Percentiles rank a stretch among this genome's conserved stretches.
Conservation (phyloP, 2,329 filamentous ascomycete species). For the Fusarium sp. region DNA sequence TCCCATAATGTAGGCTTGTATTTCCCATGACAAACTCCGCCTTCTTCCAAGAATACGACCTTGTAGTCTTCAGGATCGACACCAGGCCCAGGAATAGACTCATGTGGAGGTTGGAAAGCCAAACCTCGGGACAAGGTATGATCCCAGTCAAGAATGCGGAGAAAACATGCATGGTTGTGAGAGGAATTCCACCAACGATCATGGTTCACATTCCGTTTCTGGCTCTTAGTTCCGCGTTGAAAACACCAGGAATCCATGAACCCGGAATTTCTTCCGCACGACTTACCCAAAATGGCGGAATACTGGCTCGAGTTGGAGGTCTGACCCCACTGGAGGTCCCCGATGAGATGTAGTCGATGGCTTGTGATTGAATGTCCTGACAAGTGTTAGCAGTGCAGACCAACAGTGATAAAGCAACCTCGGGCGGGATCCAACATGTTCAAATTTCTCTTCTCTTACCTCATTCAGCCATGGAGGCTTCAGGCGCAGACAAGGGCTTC, state of each 20-base stretch:
- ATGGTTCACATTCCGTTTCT: background rate
- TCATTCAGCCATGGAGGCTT: slow-evolving; percentile 52
- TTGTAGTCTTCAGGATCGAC: background rate
- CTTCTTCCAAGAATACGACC: background rate
- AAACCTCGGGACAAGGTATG: background rate
- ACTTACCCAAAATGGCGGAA: background rate
- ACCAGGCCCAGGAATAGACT: background rate
- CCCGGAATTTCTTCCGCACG: background rate
- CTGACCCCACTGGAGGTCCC: slow-evolving; percentile 31
- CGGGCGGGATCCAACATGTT: background rate
- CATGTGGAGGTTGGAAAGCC: background rate
- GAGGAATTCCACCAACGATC: background rate
- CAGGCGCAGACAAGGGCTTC: slow-evolving; percentile 61
- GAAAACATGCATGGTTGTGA: background rate
- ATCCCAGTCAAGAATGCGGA: background rate
- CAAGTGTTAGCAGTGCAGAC: background rate
- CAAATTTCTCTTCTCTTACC: background rate
- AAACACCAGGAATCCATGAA: background rate
- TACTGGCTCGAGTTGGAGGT: background rate
- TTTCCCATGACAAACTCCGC: background rate
- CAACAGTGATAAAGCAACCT: background rate
- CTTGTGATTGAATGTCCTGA: slow-evolving; percentile 28
- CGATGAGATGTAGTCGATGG: slow-evolving; percentile 21
- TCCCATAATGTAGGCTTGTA: background rate
- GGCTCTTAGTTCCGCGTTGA: background rate